Percentiles rank a stretch among this genome's conserved stretches.
Evolutionary conservation across 257 asterid genomes (phyloP).

Genomic region (Marsdenia floribunda): DNA sequence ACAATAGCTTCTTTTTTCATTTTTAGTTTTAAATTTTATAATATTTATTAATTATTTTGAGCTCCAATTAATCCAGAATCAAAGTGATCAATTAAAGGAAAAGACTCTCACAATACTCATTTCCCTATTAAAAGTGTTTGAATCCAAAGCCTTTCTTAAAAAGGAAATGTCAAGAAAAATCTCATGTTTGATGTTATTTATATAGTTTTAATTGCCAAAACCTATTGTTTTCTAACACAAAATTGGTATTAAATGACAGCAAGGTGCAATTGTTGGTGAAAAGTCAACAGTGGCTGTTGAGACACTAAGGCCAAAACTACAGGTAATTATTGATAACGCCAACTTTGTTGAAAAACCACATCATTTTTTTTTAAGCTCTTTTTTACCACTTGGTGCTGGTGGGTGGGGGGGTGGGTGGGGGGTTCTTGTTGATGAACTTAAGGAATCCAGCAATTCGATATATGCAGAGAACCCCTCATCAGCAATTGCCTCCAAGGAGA

Average conservation of each 20-base stretch:
- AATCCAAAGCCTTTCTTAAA: too few species aligned
- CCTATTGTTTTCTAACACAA: not conserved
- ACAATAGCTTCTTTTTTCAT: too few species aligned
- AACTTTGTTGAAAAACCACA: not conserved
- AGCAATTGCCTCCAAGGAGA: conserved; percentile 79
- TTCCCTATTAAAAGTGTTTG: too few species aligned
- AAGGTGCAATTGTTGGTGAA: conserved; percentile 60
- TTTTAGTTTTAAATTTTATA: too few species aligned
- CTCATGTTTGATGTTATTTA: too few species aligned
- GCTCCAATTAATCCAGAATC: too few species aligned
- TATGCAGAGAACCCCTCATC: conserved; percentile 76
- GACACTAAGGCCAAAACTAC: conserved; percentile 66
- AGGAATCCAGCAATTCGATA: not conserved
- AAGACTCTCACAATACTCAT: too few species aligned
- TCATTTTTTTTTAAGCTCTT: not conserved
- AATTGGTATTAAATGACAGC: conserved; percentile 36
- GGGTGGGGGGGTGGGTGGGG: too few species aligned
- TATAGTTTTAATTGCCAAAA: too few species aligned
- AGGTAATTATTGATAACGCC: conserved; percentile 31
- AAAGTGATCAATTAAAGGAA: too few species aligned
- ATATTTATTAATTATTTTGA: too few species aligned
- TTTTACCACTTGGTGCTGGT: not conserved
- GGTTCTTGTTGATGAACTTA: not conserved
- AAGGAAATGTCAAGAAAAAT: too few species aligned
- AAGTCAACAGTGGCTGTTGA: conserved; percentile 54